Base-by-base conservation (phyloP, 805 yeast species). In the Scheffersomyces stipitis region DNA sequence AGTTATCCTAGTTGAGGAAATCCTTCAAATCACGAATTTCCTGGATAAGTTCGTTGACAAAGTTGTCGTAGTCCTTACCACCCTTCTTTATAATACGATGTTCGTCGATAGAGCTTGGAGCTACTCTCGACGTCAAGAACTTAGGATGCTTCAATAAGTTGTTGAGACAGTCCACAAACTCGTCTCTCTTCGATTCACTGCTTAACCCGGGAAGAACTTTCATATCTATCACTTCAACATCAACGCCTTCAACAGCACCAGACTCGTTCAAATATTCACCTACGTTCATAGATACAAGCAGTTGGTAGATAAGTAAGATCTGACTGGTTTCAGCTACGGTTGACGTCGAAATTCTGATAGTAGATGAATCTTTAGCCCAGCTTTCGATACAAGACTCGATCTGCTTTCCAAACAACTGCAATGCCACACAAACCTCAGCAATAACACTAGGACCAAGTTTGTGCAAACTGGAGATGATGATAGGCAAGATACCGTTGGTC, bases 61-160 rank as follows among this genome's bases (percentile, higher is more conserved):
- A 69, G 30, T 30, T 20, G 14, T 44, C 46, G 28, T 32, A 41
- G 6, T 37, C 42, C 8, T 24, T 45, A 15, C 62, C 78, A 3
- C 75, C 80, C 26, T 65, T 65, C 37, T 78, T 81, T 26, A 79
- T 59, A 6, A 76, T 45, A 28, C 75, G 69, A 49, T 78, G 84
- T 46, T 86, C 93, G 31, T 84, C 91, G 2, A 67, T 33, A 9
- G 81, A 75, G 2, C 82, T 73, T 3, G 90, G 77, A 2, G 75
- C 69, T 3, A 86, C 71, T 46, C 93, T 67, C 4, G 90, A 76
- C 4, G 85, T 73, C 42, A 90, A 64, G 48, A 81, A 89, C 58
- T 87, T 88, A 10, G 96, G 96, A 60, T 90, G 97, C 18, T 90
- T 82, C 43, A 87, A 69, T 28, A 90, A 69, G 46, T 87, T 86